Evolutionary conservation across 257 asterid species (phyloP).

Genomic region (Buddleja alternifolia): DNA sequence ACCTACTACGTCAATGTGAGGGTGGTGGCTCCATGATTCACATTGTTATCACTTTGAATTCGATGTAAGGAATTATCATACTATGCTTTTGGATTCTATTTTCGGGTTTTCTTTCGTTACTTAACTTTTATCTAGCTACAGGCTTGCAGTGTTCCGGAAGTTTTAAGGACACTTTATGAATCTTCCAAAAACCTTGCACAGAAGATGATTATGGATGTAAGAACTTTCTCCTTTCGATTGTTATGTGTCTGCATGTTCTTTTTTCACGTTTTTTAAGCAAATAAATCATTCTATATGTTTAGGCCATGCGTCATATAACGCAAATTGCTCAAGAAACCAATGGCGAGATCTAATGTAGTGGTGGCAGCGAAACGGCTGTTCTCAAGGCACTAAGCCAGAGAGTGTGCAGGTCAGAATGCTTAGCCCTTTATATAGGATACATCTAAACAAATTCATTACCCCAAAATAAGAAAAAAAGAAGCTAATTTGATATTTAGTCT

Average conservation of each 20-base stretch:
- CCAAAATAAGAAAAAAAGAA: too few species aligned
- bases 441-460: not conserved
- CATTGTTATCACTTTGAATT: slow-evolving; percentile 86
- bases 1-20: slow-evolving; percentile 86
- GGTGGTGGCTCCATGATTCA: slow-evolving; percentile 96
- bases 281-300: slow-evolving; percentile 1
- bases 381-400: slow-evolving; percentile 85
- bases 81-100: not conserved
- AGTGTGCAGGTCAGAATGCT: slow-evolving; percentile 64
- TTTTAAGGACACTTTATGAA: slow-evolving; percentile 91
- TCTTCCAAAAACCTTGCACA: slow-evolving; percentile 92
- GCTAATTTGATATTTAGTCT: too few species aligned
- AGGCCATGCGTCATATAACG: slow-evolving; percentile 84
- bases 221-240: slow-evolving; percentile 16
- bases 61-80: slow-evolving; percentile 51
- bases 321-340: slow-evolving; percentile 92
- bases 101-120: not conserved
- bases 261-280: not conserved
- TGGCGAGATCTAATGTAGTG: slow-evolving; percentile 79
- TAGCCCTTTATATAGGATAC: not conserved
- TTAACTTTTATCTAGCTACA: slow-evolving; percentile 29
- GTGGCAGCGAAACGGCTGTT: slow-evolving; percentile 90
- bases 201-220: slow-evolving; percentile 94
- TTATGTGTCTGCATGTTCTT: not conserved
- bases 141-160: slow-evolving; percentile 93